Evolutionary conservation across 139 green algal species (phyloP), one percentile per base, ranked within the genome.

Genomic region (Parachlorella kessleri): DNA sequence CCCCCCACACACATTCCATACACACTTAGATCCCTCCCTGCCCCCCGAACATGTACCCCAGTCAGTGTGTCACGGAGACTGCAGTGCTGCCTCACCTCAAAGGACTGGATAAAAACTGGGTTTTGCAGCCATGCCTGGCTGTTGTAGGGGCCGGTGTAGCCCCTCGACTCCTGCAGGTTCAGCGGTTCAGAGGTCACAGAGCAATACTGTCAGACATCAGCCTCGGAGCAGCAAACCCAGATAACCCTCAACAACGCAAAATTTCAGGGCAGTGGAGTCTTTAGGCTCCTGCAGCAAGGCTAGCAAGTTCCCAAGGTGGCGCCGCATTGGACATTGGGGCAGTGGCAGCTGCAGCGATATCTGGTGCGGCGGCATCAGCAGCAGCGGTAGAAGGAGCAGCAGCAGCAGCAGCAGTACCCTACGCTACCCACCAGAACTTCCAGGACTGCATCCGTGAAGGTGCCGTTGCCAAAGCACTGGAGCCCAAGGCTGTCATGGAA

Each of bases 401-500:
- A 30, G n/a, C 63, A 28, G 26, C 24, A 6, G 28, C 63, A 30
- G n/a, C 10, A 2, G 28, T 30, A 6, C 63, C 24, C 63, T 10
- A 28, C 35, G 3, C 2, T 3, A 21, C 66, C 33, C 66, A 71
- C 66, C 66, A 71, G 66, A 35, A 42, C 32, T 6, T 71, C 66
- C 1, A 84, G 23, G 30, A 86, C 77, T 21, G 82, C 75, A 36
- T 48, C 40, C 26, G 87, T 86, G 64, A 72, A 77, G 64, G 75
- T 81, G 9, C 69, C 39, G 8, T 69, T 78, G 24, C 37, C 59
- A n/a, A 71, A 71, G 66, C 38, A 48, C 35, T 81, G 9, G 4
- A 67, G 37, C 14, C 42, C 39, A 64, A 89, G 55, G 26, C 42
- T 63, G 70, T 88, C 79, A 66, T 89, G 85, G 78, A 80, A 91